phyloP scores from a whole-genome alignment of 2,329 filamentous ascomycete genomes.

The Neonectria coccinea region DNA sequence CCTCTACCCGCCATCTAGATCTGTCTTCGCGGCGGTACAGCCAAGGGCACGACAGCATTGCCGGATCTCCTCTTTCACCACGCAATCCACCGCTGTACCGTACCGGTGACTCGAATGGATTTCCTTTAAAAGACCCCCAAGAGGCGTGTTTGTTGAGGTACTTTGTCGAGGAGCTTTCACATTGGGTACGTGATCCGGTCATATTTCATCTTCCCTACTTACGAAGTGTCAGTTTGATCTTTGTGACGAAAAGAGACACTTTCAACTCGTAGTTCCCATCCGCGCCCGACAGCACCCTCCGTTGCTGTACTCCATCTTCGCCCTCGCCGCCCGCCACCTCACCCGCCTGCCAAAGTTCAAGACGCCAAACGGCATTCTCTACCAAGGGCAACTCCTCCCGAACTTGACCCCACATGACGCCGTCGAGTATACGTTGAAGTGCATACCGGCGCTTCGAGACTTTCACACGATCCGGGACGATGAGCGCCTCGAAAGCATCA shows the following conservation, averaged over 20 bases:
- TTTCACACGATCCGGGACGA: constrained; percentile 54
- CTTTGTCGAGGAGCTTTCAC: constrained; percentile 55
- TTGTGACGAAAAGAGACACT: constrained; percentile 55
- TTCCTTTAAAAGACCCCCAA: constrained; percentile 51
- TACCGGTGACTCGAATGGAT: constrained; percentile 28
- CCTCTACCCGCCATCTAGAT: constrained; percentile 17
- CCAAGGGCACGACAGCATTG: constrained; percentile 4
- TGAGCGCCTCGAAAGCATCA: constrained; percentile 55
- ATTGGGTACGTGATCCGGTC: constrained; percentile 48
- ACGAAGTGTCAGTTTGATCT: constrained; percentile 51
- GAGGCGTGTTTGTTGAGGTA: constrained; percentile 55
- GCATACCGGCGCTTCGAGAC: constrained; percentile 54
- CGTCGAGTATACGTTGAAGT: constrained; percentile 55
- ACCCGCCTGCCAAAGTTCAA: constrained; percentile 54
- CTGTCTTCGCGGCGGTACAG: constrained; percentile 13
- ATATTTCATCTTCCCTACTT: not conserved
- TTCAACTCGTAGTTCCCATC: constrained; percentile 53
- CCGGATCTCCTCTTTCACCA: constrained; percentile 25
- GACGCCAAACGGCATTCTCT: constrained; percentile 51
- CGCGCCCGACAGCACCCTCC: constrained; percentile 52
- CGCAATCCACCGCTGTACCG: constrained; percentile 21
- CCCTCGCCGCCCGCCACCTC: constrained; percentile 54
- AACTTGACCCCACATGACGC: constrained; percentile 53
- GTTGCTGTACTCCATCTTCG: constrained; percentile 56
- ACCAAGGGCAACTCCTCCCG: constrained; percentile 53